Conservation (phyloP, 2,329 filamentous ascomycete species). For the Aureobasidium sp. region DNA sequence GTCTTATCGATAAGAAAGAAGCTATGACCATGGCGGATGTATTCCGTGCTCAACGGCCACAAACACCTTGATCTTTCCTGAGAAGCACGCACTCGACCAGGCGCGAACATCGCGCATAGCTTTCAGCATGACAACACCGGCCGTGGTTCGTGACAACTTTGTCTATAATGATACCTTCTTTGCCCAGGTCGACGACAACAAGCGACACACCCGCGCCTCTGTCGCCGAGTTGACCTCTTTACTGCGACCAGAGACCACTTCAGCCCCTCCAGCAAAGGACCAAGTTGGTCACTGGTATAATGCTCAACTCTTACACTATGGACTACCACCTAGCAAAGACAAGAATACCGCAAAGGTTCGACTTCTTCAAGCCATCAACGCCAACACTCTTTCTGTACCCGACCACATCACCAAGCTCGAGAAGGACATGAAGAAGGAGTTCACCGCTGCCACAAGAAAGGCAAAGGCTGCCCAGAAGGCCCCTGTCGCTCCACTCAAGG, state of each 20-base stretch:
- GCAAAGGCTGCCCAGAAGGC: conserved; percentile 31
- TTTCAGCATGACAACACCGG: background rate
- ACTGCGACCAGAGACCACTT: background rate
- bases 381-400: conserved; percentile 44
- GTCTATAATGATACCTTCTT: conserved; percentile 26
- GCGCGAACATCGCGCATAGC: background rate
- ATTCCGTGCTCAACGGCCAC: background rate
- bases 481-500: background rate
- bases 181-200: conserved; percentile 24
- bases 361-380: conserved; percentile 50
- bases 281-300: conserved; percentile 56
- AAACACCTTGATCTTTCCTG: conserved; percentile 1
- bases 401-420: conserved; percentile 44
- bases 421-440: conserved; percentile 51
- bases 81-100: background rate
- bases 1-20: background rate
- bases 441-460: conserved; percentile 45
- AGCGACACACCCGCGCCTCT: conserved; percentile 25
- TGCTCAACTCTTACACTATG: conserved; percentile 58
- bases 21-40: background rate
- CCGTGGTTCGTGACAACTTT: conserved; percentile 25
- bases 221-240: background rate
- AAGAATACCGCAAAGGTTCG: conserved; percentile 55
- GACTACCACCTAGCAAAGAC: conserved; percentile 48
- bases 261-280: conserved; percentile 32